Percentiles rank a stretch among this genome's conserved stretches.
These are phyloP conservation scores for Pestalotiopsis sp. DNA, from an alignment of 2,329 filamentous ascomycete species.

Conservation along the genomic window DNA sequence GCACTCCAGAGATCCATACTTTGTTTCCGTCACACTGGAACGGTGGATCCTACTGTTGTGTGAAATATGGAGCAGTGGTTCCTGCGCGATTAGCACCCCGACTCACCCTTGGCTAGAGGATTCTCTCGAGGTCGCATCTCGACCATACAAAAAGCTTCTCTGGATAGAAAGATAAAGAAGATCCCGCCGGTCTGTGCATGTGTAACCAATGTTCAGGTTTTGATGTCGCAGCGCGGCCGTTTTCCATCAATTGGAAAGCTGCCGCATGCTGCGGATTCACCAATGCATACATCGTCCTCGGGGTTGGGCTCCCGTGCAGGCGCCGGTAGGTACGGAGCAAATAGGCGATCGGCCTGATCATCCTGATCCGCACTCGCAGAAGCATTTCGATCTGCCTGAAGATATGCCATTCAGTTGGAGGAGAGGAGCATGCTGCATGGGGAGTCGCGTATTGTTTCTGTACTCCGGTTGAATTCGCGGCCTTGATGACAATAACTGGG, in stretches of 20 bases:
- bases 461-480: constrained; percentile 1
- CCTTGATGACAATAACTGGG: not conserved
- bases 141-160: not conserved
- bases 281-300: not conserved
- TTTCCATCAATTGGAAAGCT: not conserved
- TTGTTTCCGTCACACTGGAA: constrained; percentile 6
- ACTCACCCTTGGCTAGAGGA: not conserved
- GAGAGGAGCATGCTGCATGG: not conserved
- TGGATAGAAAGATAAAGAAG: not conserved
- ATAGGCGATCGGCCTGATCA: not conserved
- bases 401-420: not conserved
- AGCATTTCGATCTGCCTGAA: not conserved
- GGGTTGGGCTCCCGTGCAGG: not conserved
- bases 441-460: not conserved
- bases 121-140: not conserved
- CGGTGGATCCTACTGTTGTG: not conserved
- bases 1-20: not conserved
- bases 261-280: not conserved
- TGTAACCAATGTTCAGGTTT: not conserved
- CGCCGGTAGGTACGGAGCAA: not conserved
- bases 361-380: not conserved
- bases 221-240: not conserved
- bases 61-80: not conserved
- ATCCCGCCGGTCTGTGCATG: not conserved
- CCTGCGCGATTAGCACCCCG: not conserved